Evolutionary conservation across 495 filamentous ascomycete genomes (phyloP).

Genomic region (Tuber umbilicatum): DNA sequence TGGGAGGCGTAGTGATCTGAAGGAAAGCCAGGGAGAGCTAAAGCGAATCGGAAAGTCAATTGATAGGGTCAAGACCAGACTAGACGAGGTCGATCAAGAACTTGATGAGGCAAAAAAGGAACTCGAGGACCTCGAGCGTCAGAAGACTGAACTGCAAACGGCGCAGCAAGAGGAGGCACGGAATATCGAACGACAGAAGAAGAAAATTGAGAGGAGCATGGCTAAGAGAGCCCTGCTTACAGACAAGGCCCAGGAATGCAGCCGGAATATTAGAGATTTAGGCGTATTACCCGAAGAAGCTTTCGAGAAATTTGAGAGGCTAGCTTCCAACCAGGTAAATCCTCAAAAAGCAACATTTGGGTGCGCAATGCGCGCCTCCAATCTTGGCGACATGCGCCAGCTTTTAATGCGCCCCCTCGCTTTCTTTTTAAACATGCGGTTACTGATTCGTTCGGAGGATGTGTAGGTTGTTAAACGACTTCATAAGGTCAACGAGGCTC

Average conservation of each 20-base stretch:
- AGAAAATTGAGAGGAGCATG: conserved; percentile 84
- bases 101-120: conserved; percentile 59
- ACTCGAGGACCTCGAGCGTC: conserved; percentile 56
- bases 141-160: conserved; percentile 60
- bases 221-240: conserved; percentile 73
- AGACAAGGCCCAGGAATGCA: conserved; percentile 68
- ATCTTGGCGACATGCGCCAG: conserved; percentile 22
- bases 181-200: conserved; percentile 79
- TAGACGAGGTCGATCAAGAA: conserved; percentile 63
- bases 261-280: conserved; percentile 81
- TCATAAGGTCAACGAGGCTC: conserved; percentile 82
- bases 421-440: conserved; percentile 7
- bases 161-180: conserved; percentile 67
- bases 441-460: conserved; percentile 16
- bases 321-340: conserved; percentile 57
- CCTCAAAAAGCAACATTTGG: conserved; percentile 43
- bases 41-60: conserved; percentile 62
- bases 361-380: conserved; percentile 23
- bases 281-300: conserved; percentile 92
- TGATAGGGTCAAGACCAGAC: conserved; percentile 57
- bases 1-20: conserved; percentile 59
- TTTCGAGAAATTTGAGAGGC: conserved; percentile 79
- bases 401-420: conserved; percentile 8
- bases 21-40: conserved; percentile 73
- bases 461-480: conserved; percentile 68